These are phyloP conservation scores for Lichtheimia corymbifera DNA, from an alignment of 371 early-diverging fungal species.

Conservation along the genomic window DNA sequence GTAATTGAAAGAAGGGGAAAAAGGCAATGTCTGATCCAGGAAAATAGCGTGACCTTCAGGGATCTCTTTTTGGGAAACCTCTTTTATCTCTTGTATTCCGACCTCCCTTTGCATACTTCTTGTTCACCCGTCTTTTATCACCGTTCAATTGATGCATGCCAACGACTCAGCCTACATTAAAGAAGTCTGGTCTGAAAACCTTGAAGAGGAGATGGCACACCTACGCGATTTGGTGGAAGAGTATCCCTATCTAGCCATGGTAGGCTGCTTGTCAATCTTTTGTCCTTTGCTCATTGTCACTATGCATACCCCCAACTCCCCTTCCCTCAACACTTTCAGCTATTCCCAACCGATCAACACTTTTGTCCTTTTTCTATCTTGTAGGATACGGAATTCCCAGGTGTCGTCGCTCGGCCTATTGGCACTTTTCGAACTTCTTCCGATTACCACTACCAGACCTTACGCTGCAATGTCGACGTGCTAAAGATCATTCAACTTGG, in stretches of 20 bases:
- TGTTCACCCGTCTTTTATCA: background rate
- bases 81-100: too few relatives aligned
- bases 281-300: constrained; percentile 1
- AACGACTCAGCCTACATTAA: constrained; percentile 67
- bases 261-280: constrained; percentile 26
- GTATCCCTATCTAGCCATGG: constrained; percentile 98
- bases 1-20: too few relatives aligned
- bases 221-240: constrained; percentile 89
- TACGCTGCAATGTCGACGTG: constrained; percentile 98
- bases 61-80: too few relatives aligned
- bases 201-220: constrained; percentile 93
- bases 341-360: too few relatives aligned
- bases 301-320: background rate
- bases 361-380: background rate
- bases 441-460: constrained; percentile 97
- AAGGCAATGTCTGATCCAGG: too few relatives aligned
- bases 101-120: too few relatives aligned
- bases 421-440: constrained; percentile 93
- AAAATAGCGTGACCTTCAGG: too few relatives aligned
- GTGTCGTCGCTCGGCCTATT: constrained; percentile 98
- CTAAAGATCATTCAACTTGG: constrained; percentile 99
- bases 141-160: constrained; percentile 30
- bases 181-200: constrained; percentile 97
- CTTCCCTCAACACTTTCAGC: background rate
- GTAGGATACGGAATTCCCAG: constrained; percentile 99